A percentile compares a stretch with the other conserved stretches of the same genome.
Evolutionary conservation across 768 basidiomycete genomes (phyloP).

Genomic region (Lactifluus pinguis): DNA sequence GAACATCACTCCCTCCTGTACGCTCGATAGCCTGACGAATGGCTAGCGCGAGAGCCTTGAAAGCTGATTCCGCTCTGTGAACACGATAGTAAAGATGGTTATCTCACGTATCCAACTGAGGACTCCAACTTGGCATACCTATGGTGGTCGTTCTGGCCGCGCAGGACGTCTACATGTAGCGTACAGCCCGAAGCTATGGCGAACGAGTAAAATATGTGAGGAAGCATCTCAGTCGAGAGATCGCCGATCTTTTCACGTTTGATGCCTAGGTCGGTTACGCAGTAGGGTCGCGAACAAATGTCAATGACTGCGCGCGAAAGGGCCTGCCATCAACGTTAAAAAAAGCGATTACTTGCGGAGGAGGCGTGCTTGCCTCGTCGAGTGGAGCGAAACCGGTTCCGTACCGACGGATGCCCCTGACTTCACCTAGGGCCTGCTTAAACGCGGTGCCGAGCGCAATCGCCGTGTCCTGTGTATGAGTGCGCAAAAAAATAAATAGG

Average conservation of each 20-base stretch:
- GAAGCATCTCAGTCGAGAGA: constrained; percentile 95
- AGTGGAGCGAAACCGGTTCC: constrained; percentile 95
- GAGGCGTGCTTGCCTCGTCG: constrained; percentile 63
- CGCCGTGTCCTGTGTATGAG: constrained; percentile 70
- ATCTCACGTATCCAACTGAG: background rate
- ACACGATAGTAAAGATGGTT: background rate
- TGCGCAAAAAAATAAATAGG: constrained; percentile 11
- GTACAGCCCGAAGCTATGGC: constrained; percentile 94
- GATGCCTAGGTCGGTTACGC: constrained; percentile 82
- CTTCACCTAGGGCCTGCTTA: constrained; percentile 90
- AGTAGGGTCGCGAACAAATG: constrained; percentile 95
- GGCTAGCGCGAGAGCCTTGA: constrained; percentile 94
- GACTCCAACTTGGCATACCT: constrained; percentile 43
- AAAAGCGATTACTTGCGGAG: background rate
- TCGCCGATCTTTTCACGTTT: constrained; percentile 91
- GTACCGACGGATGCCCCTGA: constrained; percentile 89
- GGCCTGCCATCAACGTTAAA: constrained; percentile 43
- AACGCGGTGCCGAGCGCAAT: constrained; percentile 85
- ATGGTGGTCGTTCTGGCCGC: constrained; percentile 97
- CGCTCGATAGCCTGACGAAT: constrained; percentile 89
- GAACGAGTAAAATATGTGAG: constrained; percentile 95
- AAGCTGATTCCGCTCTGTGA: constrained; percentile 86
- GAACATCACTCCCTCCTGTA: constrained; percentile 85
- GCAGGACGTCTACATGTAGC: constrained; percentile 86
- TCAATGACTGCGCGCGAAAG: constrained; percentile 94